Conservation (phyloP, 495 filamentous ascomycete genomes). For the Neurospora sp. region DNA sequence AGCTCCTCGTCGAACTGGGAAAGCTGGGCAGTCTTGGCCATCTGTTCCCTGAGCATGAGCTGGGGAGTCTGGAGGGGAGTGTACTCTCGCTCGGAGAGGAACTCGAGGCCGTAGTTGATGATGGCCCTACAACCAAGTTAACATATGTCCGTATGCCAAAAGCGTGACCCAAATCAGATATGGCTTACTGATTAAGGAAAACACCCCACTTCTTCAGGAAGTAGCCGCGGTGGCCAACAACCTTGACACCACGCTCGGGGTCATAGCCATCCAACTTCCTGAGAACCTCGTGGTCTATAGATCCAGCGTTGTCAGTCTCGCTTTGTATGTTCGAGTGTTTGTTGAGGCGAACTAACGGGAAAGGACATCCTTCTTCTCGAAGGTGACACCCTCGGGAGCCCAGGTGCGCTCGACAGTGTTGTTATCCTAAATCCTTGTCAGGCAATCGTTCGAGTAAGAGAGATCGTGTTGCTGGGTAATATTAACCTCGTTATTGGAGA, state of each 20-base stretch:
- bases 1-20: conserved; percentile 96
- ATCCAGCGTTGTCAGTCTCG: conserved; percentile 19
- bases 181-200: conserved; percentile 51
- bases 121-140: conserved; percentile 43
- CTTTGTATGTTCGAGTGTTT: conserved; percentile 9
- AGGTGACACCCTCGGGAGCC: conserved; percentile 60
- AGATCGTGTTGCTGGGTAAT: not conserved
- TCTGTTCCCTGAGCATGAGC: conserved; percentile 91
- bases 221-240: conserved; percentile 93
- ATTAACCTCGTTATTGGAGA: conserved; percentile 73
- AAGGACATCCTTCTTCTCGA: conserved; percentile 46
- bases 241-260: conserved; percentile 83
- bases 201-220: conserved; percentile 83
- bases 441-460: not conserved
- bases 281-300: conserved; percentile 80
- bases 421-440: conserved; percentile 47
- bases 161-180: not conserved
- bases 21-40: conserved; percentile 98
- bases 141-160: not conserved
- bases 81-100: conserved; percentile 67
- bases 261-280: conserved; percentile 84
- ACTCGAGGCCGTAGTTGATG: conserved; percentile 89
- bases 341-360: conserved; percentile 24
- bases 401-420: conserved; percentile 68
- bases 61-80: conserved; percentile 86